Conservation (phyloP, 768 basidiomycete species). For the Leccinellum rugosiceps region DNA sequence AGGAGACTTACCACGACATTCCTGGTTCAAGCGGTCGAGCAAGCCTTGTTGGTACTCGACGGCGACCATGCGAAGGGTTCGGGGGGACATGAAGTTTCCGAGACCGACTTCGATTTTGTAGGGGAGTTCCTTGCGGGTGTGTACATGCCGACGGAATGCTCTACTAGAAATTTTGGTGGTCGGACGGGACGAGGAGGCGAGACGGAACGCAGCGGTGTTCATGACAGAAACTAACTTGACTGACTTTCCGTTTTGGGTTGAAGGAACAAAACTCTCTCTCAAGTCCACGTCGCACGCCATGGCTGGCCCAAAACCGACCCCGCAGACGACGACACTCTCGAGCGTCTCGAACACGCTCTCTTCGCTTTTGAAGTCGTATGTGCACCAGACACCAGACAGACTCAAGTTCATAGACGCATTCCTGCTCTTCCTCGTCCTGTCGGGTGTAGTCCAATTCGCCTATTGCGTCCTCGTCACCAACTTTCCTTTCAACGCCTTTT, state of each 20-base stretch:
- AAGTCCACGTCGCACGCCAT: conserved; percentile 28
- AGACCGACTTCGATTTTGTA: conserved; percentile 72
- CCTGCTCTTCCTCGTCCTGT: conserved; percentile 87
- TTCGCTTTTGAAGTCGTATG: conserved; percentile 76
- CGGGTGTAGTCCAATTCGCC: conserved; percentile 84
- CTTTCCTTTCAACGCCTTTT: conserved; percentile 97
- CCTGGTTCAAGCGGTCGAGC: conserved; percentile 70
- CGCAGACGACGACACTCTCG: conserved; percentile 11
- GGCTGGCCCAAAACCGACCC: conserved; percentile 35
- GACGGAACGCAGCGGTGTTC: conserved; percentile 19
- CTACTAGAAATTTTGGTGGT: conserved; percentile 13
- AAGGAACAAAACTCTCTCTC: neutral
- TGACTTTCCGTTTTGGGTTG: conserved; percentile 8
- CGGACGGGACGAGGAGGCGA: conserved; percentile 22
- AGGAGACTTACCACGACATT: conserved; percentile 57
- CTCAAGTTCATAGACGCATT: conserved; percentile 95
- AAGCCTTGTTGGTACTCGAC: conserved; percentile 87
- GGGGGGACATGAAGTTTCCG: conserved; percentile 73
- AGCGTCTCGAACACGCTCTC: conserved; percentile 36
- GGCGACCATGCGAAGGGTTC: conserved; percentile 67
- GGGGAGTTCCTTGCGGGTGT: conserved; percentile 52
- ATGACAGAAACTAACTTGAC: conserved; percentile 15
- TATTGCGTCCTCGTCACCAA: conserved; percentile 91
- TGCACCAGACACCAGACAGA: conserved; percentile 69
- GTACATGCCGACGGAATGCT: conserved; percentile 37